Base-by-base conservation (phyloP, 192 early-diverging fungal species). In the Coemansia pectinata region DNA sequence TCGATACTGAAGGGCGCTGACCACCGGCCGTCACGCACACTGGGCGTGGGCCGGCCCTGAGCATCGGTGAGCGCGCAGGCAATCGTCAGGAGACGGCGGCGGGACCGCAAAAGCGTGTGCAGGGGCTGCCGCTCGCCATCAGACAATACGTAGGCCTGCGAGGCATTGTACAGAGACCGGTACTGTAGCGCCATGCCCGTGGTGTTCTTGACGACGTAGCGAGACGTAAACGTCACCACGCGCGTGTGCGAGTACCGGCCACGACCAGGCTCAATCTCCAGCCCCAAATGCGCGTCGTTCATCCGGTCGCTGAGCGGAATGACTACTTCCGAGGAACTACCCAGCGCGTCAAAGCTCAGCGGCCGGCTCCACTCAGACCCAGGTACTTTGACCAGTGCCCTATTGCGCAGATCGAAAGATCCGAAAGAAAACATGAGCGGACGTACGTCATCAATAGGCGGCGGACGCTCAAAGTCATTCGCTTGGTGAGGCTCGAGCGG, bases 301-400 rank as follows among this genome's bases (percentile, higher is more conserved):
- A 69, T 3, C 66, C 61, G 34, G 76, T 78, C 39, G 19, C 68
- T 27, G 3, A 87, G 85, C 23, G 89, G 89, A 27, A 99, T 84
- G 14, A 85, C 74, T 1, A 97, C 85, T 57, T 93, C 93, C 65
- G 91, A 88, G 9, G 90, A 86, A 65, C 91, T 95, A 10, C 96
- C 95, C 57, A 97, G 91, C 2, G 95, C 95, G 69, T 99, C 97
- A 74, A 99, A 98, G 81, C 95, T 98, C 48, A 96, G 73, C 2
- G 92, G 93, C 67, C 89, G 76, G 47, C 95, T 96, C 93, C 92
- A 95, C 2, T 94, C 91, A 0, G 93, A 91, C 19, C 89, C 86
- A 12, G 70, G 76, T 0, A 92, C 84, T 67, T 92, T 88, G 29
- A 97, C 85, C 60, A 94, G 77, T 1, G 91, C 88, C 27, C 96